A percentile compares a stretch with the other conserved stretches of the same genome.
These are phyloP conservation scores for Dichotomopilus funicola DNA, from an alignment of 2,329 filamentous ascomycete species.

Conservation along the genomic window DNA sequence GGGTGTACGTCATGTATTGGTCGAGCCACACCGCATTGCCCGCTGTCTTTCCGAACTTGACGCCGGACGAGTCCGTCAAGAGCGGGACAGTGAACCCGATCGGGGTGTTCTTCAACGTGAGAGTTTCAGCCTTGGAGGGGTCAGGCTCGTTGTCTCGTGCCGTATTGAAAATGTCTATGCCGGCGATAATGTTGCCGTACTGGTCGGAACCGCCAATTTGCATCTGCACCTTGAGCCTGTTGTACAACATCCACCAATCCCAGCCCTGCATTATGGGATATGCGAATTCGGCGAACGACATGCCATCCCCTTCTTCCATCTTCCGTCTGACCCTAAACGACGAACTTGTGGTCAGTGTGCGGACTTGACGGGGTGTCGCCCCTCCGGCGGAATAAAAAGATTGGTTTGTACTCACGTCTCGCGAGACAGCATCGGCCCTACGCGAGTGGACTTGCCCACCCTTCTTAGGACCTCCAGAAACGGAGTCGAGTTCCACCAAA, in stretches of 20 bases:
- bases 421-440: constrained; percentile 81
- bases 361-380: too few relatives aligned
- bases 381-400: background rate
- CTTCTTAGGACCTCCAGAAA: constrained; percentile 69
- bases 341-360: constrained; percentile 16
- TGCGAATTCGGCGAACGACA: constrained; percentile 88
- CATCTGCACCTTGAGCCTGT: constrained; percentile 60
- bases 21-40: constrained; percentile 95
- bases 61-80: constrained; percentile 74
- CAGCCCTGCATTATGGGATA: constrained; percentile 93
- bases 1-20: constrained; percentile 67
- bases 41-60: constrained; percentile 91
- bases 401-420: constrained; percentile 62
- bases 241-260: constrained; percentile 91
- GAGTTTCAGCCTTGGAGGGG: constrained; percentile 34
- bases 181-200: constrained; percentile 90
- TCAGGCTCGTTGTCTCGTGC: constrained; percentile 55
- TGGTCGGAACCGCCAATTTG: constrained; percentile 95
- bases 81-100: constrained; percentile 88
- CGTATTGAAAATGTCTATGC: constrained; percentile 76
- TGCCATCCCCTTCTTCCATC: constrained; percentile 78
- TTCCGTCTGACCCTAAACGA: constrained; percentile 63
- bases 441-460: constrained; percentile 65
- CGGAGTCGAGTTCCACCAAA: constrained; percentile 69
- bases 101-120: constrained; percentile 46